Evolutionary conservation across 139 green algal species (phyloP).

Genomic region (Chlamydomonas urium): DNA sequence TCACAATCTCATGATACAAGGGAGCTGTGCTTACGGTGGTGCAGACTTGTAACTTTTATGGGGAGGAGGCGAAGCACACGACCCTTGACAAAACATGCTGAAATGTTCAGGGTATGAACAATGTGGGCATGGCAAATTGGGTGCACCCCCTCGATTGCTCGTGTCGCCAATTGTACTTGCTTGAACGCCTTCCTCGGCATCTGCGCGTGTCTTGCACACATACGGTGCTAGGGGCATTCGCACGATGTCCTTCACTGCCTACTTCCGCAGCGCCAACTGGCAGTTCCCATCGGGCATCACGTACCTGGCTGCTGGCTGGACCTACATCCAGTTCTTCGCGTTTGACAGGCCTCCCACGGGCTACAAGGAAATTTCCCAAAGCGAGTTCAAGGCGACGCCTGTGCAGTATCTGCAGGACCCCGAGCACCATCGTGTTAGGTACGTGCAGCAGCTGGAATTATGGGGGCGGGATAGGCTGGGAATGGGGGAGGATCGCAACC

Average conservation of each 20-base stretch:
- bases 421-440: constrained; percentile 6
- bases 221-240: no score
- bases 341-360: neutral
- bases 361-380: neutral
- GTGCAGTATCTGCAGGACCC: neutral
- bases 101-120: no score
- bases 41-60: no score
- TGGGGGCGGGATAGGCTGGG: neutral
- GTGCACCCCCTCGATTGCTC: no score
- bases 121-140: no score
- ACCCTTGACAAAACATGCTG: no score
- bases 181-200: no score
- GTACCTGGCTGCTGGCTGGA: neutral
- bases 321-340: neutral
- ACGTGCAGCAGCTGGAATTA: neutral
- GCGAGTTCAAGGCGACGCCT: constrained; percentile 3
- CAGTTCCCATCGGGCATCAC: neutral
- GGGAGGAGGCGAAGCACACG: no score
- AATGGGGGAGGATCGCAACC: neutral
- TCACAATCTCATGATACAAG: no score
- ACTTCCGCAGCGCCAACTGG: neutral
- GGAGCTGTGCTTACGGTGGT: no score
- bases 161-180: no score
- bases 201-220: no score
- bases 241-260: neutral